phyloP scores from a whole-genome alignment of 176 grass and related monocot species.

The Triticum aestivum region DNA sequence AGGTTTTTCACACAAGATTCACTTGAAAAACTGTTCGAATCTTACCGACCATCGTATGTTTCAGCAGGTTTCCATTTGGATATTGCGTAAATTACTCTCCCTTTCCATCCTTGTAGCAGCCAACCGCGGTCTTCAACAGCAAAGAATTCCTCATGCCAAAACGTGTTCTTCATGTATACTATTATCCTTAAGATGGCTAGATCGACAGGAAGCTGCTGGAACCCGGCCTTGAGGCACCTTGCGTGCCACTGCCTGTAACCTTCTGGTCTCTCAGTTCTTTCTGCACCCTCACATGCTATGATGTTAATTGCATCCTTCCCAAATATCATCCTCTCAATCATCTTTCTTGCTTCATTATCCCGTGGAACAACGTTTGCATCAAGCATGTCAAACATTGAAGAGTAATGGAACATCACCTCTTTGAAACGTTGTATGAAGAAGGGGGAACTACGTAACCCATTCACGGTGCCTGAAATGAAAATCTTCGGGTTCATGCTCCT shows the following conservation, averaged over 20 bases:
- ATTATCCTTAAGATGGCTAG: background rate
- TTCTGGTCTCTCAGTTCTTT: slow-evolving; percentile 36
- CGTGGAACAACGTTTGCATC: slow-evolving; percentile 44
- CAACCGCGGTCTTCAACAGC: slow-evolving; percentile 33
- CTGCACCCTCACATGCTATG: slow-evolving; percentile 39
- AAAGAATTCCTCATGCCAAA: slow-evolving; percentile 44
- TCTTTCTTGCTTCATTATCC: slow-evolving; percentile 29
- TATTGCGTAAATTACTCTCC: slow-evolving; percentile 31
- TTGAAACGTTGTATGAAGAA: slow-evolving; percentile 50
- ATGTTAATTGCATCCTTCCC: slow-evolving; percentile 17
- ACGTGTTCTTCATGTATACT: background rate
- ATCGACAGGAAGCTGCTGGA: slow-evolving; percentile 36
- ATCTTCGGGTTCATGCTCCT: slow-evolving; percentile 44
- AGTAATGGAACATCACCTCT: slow-evolving; percentile 50
- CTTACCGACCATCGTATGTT: too few species aligned
- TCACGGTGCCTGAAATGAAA: slow-evolving; percentile 38
- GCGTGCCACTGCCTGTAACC: slow-evolving; percentile 42
- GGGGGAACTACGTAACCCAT: slow-evolving; percentile 34
- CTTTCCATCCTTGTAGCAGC: slow-evolving; percentile 52
- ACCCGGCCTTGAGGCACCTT: slow-evolving; percentile 36
- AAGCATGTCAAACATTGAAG: slow-evolving; percentile 52
- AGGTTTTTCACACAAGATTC: too few species aligned
- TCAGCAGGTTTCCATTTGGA: slow-evolving; percentile 39
- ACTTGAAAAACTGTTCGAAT: too few species aligned
- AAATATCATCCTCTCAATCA: slow-evolving; percentile 26